Evolutionary conservation across 345 rosid species (phyloP).

Genomic region (Citrus sp.): DNA sequence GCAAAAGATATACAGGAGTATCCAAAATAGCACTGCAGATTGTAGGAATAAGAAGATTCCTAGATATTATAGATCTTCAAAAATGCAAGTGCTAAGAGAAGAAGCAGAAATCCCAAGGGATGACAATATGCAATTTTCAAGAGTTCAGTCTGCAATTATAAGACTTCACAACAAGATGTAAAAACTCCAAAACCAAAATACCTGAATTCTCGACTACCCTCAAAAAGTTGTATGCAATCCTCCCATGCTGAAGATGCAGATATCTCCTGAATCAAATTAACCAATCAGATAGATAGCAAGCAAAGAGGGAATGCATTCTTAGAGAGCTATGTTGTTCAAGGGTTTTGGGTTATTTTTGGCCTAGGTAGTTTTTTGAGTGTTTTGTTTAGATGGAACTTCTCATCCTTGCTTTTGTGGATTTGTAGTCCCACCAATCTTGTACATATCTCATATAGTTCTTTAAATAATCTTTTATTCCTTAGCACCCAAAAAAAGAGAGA

Average conservation of each 20-base stretch:
- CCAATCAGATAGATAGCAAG: not conserved
- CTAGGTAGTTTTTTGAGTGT: no score
- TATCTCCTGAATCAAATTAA: conserved; percentile 49
- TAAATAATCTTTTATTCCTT: no score
- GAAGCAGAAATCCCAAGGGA: conserved; percentile 4
- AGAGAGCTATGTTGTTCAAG: no score
- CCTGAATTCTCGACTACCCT: conserved; percentile 86
- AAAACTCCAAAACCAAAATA: conserved; percentile 15
- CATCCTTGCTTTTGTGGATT: no score
- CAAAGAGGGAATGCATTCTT: no score
- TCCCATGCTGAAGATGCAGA: conserved; percentile 81
- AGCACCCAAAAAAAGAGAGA: no score
- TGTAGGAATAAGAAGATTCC: not conserved
- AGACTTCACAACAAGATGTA: not conserved
- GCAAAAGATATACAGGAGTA: not conserved
- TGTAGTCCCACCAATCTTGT: no score
- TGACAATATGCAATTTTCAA: conserved; percentile 6
- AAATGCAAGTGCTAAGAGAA: not conserved
- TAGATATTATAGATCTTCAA: not conserved
- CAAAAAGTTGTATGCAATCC: conserved; percentile 62
- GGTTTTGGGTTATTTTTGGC: no score
- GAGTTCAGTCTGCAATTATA: not conserved
- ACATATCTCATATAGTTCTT: no score
- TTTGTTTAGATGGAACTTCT: no score
- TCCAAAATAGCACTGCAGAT: not conserved